These are phyloP conservation scores for Sphaerosporella brunnea DNA, from an alignment of 495 filamentous ascomycete genomes.

Conservation along the genomic window DNA sequence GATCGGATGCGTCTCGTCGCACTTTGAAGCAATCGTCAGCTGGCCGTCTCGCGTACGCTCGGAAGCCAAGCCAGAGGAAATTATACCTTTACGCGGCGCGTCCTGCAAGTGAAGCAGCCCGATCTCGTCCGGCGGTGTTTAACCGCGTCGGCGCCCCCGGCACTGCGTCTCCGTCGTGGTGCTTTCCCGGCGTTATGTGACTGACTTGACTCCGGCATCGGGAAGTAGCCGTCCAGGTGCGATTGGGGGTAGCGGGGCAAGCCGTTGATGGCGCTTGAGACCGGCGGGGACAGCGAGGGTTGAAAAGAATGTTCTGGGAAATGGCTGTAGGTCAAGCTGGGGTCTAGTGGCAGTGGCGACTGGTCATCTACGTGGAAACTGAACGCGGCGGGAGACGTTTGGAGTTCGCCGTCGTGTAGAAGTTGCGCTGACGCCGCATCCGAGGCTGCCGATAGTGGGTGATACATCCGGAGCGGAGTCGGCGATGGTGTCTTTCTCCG, in stretches of 20 bases:
- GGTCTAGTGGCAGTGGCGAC: background rate
- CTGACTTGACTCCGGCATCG: background rate
- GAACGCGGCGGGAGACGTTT: too few species aligned
- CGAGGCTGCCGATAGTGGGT: too few species aligned
- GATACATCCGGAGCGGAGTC: too few species aligned
- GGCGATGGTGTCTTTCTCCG: too few species aligned
- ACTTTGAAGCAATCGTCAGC: conserved; percentile 32
- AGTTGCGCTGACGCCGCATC: too few species aligned
- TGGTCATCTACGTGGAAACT: background rate
- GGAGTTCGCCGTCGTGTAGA: too few species aligned
- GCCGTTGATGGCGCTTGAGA: background rate
- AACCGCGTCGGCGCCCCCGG: conserved; percentile 53
- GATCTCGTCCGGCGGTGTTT: conserved; percentile 88
- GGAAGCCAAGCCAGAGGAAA: conserved; percentile 4
- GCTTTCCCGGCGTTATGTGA: conserved; percentile 1
- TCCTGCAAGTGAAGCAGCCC: conserved; percentile 86
- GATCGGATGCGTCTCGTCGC: conserved; percentile 67
- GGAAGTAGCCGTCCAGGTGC: background rate
- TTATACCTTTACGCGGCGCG: conserved; percentile 69
- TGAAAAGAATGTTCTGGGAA: background rate
- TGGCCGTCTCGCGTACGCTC: conserved; percentile 8
- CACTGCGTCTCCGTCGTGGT: conserved; percentile 39
- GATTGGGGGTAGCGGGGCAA: background rate
- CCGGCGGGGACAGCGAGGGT: too few species aligned
- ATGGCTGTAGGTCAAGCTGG: background rate